Evolutionary conservation across 2,329 filamentous ascomycete genomes (phyloP), one percentile per base, ranked within the genome.

Genomic region (Penicillium brasilianum): DNA sequence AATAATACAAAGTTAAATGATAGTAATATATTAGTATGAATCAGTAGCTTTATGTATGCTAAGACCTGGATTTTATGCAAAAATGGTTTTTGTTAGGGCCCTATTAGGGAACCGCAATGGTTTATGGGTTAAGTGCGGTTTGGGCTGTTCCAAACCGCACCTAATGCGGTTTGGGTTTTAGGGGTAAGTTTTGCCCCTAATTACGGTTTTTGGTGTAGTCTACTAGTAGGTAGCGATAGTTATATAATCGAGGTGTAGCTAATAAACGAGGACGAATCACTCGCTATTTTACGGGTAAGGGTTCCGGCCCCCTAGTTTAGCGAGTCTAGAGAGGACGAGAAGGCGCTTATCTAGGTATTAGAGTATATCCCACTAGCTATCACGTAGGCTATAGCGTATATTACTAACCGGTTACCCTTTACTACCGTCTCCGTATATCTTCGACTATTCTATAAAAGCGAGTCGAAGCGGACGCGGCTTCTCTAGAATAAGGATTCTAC

Each of bases 401-500:
- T 73, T 54, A 60, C 65, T 2, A 59, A 71, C 2, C 69, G 69
- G 30, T 71, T 64, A n/a, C n/a, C n/a, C n/a, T n/a, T n/a, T n/a
- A n/a, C n/a, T 43, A 77, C 74, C 0, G 62, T 78, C 0, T 43
- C 65, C 16, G 63, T 71, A 20, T 85, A 84, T 57, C 44, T 48
- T 6, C 59, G 69, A 1, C 55, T 76, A 1, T 77, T 82, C 60
- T 65, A 61, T 8, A 60, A 73, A 36, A 75, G 70, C 60, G 70
- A 77, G 11, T 49, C 61, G 54, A 72, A 71, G 18, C 64, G 66
- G 63, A 62, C 56, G 1, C 57, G 36, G 2, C 70, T 77, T n/a
- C 61, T 77, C 1, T 32, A 55, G 25, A 41, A 72, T 32, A 30
- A 70, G 44, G 73, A 78, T 13, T 52, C 28, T 22, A 66, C 64